Evolutionary conservation across 495 filamentous ascomycete species (phyloP), one percentile per base, ranked within the genome.

Genomic region (Entonaema liquescens): DNA sequence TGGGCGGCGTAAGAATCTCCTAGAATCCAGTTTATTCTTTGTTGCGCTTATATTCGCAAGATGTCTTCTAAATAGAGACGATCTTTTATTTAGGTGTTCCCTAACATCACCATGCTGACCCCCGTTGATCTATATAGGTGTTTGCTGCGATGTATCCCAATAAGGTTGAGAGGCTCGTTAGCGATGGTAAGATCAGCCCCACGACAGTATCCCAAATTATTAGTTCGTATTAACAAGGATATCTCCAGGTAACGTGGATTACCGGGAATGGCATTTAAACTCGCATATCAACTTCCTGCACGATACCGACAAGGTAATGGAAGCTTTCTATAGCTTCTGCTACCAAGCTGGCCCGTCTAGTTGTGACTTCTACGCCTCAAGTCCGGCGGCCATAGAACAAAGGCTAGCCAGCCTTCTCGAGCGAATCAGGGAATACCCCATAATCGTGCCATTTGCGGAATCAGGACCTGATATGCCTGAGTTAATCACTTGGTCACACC

Each of bases 291-390:
- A 79, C 52, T 83, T 88, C 54, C 73, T 81, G 17, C 83, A 83
- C 49, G 87, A 89, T 62, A 83, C 84, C 3, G 83, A 83, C 54
- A 84, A 83, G 33, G 86, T 83, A 4, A 82, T 87, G 82, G 63
- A 78, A 4, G 75, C 82, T 0, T 88, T 90, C 72, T 88, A 82
- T 74, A 70, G 73, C 50, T 84, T 80, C 65, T 90, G 88, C 73
- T 77, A 84, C 55, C 55, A 72, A 15, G 84, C 83, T 17, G 88
- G 88, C 0, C 83, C 83, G 0, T 47, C 73, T 5, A 63, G 67
- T 5, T 90, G 88, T 58, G 73, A 76, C 9, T 81, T 90, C 56
- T 80, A 86, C 17, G 75, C 77, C 1, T 64, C 67, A 9, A 81
- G 83, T 5, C 80, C 85, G 4, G 52, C 44, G 5, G 74, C 78